A percentile compares a stretch with the other conserved stretches of the same genome.
Conservation (phyloP, 2,329 filamentous ascomycete genomes). For the Furcasterigmium sp. region DNA sequence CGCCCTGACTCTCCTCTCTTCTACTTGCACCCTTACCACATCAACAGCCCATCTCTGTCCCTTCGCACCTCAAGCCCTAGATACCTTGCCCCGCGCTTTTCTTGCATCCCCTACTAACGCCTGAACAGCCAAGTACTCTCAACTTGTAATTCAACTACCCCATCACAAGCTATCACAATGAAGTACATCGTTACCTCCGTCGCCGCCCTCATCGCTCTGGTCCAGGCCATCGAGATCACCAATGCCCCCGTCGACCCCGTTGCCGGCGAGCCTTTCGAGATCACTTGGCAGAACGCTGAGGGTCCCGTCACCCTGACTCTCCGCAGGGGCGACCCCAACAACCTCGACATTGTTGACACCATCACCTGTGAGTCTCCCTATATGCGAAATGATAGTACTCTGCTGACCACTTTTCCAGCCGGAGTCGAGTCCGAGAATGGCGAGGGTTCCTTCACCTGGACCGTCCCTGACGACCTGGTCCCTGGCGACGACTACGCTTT, state of each 20-base stretch:
- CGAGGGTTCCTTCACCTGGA: slow-evolving; percentile 34
- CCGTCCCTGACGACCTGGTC: slow-evolving; percentile 25
- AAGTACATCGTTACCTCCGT: slow-evolving; percentile 22
- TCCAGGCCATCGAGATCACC: slow-evolving; percentile 24
- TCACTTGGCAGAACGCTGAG: slow-evolving; percentile 34
- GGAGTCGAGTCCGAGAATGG: slow-evolving; percentile 18
- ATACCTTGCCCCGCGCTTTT: slow-evolving; percentile 1
- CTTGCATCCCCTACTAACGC: slow-evolving; percentile 2
- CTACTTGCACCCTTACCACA: slow-evolving; percentile 7
- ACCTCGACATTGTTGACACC: slow-evolving; percentile 27
- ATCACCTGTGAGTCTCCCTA: slow-evolving; percentile 31
- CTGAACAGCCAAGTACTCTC: slow-evolving; percentile 7
- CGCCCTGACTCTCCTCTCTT: not conserved
- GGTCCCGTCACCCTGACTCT: slow-evolving; percentile 37
- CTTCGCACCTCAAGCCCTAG: no score
- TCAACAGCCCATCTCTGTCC: no score
- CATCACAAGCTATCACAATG: slow-evolving; percentile 20
- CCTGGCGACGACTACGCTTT: slow-evolving; percentile 37
- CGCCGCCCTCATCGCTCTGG: slow-evolving; percentile 23
- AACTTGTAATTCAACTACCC: slow-evolving; percentile 3
- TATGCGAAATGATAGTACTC: no score
- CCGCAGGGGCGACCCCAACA: slow-evolving; percentile 26
- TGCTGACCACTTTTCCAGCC: slow-evolving; percentile 17
- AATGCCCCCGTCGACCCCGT: slow-evolving; percentile 27
- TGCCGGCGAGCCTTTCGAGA: slow-evolving; percentile 33